Evolutionary conservation across 352 stramenopile genomes (phyloP).

Genomic region (Phytopythium aichiense): DNA sequence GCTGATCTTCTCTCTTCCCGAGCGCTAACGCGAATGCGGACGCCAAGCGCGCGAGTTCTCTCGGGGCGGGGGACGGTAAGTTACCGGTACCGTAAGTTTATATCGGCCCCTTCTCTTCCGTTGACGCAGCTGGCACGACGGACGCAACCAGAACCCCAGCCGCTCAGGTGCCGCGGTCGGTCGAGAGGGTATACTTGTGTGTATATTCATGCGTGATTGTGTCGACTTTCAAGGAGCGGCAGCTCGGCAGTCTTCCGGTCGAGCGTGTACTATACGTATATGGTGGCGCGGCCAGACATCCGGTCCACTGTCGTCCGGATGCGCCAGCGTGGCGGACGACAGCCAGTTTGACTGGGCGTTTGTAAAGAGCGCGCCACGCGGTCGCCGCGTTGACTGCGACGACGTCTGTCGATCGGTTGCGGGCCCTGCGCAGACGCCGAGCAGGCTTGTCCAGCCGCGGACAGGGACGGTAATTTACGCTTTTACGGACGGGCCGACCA

Average conservation of each 20-base stretch:
- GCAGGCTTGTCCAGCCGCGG: no score
- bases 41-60: no score
- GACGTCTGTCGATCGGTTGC: no score
- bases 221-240: background rate
- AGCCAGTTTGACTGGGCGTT: background rate
- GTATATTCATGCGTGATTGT: background rate
- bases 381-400: no score
- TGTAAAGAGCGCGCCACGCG: background rate
- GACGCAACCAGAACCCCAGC: background rate
- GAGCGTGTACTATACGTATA: background rate
- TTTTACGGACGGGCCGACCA: background rate
- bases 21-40: background rate
- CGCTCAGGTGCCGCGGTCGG: background rate
- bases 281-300: background rate
- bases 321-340: background rate
- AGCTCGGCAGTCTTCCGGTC: background rate
- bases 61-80: background rate
- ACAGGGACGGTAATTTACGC: background rate
- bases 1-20: conserved; percentile 4
- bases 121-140: conserved; percentile 2
- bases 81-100: background rate
- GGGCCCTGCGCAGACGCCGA: no score
- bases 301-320: background rate
- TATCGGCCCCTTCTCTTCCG: conserved; percentile 6
- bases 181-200: background rate